Conservation (phyloP, 352 stramenopile species). For the Globisporangium nunn region DNA sequence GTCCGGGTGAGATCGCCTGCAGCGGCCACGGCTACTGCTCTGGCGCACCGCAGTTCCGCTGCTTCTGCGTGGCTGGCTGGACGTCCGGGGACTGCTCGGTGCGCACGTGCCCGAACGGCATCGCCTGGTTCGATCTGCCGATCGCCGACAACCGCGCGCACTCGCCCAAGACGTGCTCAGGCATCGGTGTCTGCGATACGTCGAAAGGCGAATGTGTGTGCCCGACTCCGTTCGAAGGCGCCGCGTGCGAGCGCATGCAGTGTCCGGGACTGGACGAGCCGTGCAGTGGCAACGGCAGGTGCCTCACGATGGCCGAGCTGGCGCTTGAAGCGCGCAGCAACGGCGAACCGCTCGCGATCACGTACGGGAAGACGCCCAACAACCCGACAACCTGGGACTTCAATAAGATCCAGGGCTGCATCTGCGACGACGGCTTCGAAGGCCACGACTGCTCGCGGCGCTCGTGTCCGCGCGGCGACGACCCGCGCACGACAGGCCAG, state of each 20-base stretch:
- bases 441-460: slow-evolving; percentile 79
- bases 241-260: slow-evolving; percentile 60
- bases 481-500: slow-evolving; percentile 60
- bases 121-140: slow-evolving; percentile 70
- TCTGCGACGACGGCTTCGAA: slow-evolving; percentile 78
- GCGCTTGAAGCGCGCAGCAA: slow-evolving; percentile 39
- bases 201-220: slow-evolving; percentile 61
- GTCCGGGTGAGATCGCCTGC: slow-evolving; percentile 53
- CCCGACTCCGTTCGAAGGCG: slow-evolving; percentile 50
- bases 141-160: slow-evolving; percentile 46
- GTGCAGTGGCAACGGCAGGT: slow-evolving; percentile 62
- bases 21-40: slow-evolving; percentile 74
- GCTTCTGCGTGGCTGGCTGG: slow-evolving; percentile 52
- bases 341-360: slow-evolving; percentile 41
- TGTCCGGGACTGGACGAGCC: slow-evolving; percentile 48
- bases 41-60: slow-evolving; percentile 56
- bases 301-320: slow-evolving; percentile 59
- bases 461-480: slow-evolving; percentile 54
- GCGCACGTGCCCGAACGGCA: slow-evolving; percentile 48
- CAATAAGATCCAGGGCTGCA: slow-evolving; percentile 84
- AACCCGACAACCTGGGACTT: slow-evolving; percentile 77
- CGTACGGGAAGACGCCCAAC: slow-evolving; percentile 67
- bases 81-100: slow-evolving; percentile 64
- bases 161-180: slow-evolving; percentile 45
- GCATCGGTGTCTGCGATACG: slow-evolving; percentile 57